Evolutionary conservation across 202 grass and related monocot genomes (phyloP).

Genomic region (Panicum virgatum): DNA sequence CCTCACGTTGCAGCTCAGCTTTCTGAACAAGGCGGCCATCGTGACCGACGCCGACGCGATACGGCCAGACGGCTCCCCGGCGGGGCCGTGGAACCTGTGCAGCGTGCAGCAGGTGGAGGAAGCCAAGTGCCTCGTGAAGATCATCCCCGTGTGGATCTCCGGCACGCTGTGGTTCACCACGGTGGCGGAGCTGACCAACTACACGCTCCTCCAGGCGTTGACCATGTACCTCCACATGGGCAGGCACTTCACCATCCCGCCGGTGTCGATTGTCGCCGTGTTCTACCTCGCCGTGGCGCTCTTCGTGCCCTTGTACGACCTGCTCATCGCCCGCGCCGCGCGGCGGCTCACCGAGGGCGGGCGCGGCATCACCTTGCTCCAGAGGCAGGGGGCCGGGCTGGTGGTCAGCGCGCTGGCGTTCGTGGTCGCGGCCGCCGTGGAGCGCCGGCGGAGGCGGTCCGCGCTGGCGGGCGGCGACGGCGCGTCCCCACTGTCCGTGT

Average conservation of each 20-base stretch:
- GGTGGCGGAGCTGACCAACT: constrained; percentile 40
- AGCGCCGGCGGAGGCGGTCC: constrained; percentile 36
- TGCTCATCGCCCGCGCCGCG: constrained; percentile 24
- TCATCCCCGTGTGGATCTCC: constrained; percentile 71
- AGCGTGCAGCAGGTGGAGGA: constrained; percentile 83
- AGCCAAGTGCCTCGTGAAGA: constrained; percentile 59
- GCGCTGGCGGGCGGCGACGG: constrained; percentile 40
- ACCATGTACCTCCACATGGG: constrained; percentile 66
- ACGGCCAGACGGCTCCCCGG: constrained; percentile 32
- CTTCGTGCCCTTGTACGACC: constrained; percentile 57
- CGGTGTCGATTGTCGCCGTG: constrained; percentile 34
- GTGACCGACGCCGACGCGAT: constrained; percentile 42
- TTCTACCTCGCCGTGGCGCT: constrained; percentile 45
- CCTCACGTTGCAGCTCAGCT: constrained; percentile 54
- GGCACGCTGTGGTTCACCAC: constrained; percentile 52
- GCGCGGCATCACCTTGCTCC: constrained; percentile 59
- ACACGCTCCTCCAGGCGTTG: constrained; percentile 39
- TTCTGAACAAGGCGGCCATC: constrained; percentile 72
- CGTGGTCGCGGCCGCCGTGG: constrained; percentile 48
- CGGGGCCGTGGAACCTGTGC: constrained; percentile 58
- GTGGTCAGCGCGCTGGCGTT: constrained; percentile 29
- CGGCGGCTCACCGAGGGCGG: constrained; percentile 37
- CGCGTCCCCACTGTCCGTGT: constrained; percentile 49
- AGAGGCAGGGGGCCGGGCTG: constrained; percentile 60
- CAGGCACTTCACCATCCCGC: constrained; percentile 47